Evolutionary conservation across 495 filamentous ascomycete species (phyloP), one percentile per base, ranked within the genome.

Genomic region (Penicillium argentinense): DNA sequence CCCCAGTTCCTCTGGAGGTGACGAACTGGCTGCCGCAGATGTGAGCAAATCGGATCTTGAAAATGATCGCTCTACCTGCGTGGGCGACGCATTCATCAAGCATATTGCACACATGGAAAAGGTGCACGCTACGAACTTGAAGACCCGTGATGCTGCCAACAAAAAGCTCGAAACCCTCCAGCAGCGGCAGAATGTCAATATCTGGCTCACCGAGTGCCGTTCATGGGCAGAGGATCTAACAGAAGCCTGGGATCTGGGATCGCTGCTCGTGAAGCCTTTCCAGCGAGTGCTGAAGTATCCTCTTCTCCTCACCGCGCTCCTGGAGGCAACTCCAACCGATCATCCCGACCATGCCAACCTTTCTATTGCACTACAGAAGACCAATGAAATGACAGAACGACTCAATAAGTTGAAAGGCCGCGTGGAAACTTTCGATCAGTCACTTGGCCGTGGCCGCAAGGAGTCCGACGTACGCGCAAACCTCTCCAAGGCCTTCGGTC

Each of bases 251-350:
- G 85, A 95, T 59, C 68, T 99, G 39, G 90, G 96, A 62, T 91
- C 93, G 4, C 72, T 99, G 25, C 77, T 99, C 11, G 89, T 99
- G 47, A 99, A 99, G 66, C 93, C 93, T 7, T 86, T 92, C 53
- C 93, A 99, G 68, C 79, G 93, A 25, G 81, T 97, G 23, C 76
- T 89, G 22, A 96, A 95, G 53, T 99, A 97, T 56, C 91, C 90
- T 1, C 81, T 96, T 9, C 74, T 99, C 19, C 74, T 99, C 27
- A 76, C 76, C 5, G 77, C 89, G 45, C 74, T 97, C 0, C 76
- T 92, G 18, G 83, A 92, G 44, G 77, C 80, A 30, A 97, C 95
- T 0, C 84, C 88, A 0, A 66, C 67, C 8, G 83, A 87, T 41
- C 93, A 99, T 57, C 89, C 92, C 0, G 93, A 99, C 63, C 81